These are phyloP conservation scores for Sclerotinia glacialis DNA, from an alignment of 2,329 filamentous ascomycete species.

Conservation along the genomic window DNA sequence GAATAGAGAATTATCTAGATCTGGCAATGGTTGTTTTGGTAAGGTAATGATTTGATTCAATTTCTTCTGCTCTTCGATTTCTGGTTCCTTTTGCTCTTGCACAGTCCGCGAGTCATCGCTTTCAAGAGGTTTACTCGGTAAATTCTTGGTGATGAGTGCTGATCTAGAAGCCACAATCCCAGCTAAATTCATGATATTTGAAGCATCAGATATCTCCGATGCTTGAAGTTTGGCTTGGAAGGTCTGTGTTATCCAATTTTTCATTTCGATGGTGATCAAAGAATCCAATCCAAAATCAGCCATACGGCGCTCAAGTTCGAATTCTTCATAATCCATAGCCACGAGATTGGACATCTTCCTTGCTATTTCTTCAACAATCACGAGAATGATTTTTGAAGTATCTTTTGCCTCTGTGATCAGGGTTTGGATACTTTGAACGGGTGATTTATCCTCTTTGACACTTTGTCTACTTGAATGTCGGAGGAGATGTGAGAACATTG, in stretches of 20 bases:
- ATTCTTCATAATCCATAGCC: neutral
- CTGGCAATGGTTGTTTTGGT: neutral
- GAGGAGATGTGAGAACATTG: slow-evolving; percentile 20
- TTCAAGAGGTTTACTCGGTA: neutral
- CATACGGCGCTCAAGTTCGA: neutral
- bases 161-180: neutral
- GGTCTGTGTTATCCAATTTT: neutral
- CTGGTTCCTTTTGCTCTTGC: neutral
- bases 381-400: too few species aligned
- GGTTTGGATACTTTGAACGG: neutral
- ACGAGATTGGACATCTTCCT: neutral
- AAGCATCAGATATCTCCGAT: neutral
- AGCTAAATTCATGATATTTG: neutral
- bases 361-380: neutral
- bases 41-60: neutral
- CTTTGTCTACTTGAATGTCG: neutral
- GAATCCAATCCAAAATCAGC: neutral
- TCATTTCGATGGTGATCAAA: slow-evolving; percentile 4
- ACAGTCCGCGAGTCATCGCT: neutral
- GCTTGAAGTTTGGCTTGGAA: neutral
- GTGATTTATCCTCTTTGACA: neutral
- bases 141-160: neutral
- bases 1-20: neutral
- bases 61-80: neutral
- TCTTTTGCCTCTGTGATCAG: neutral